Evolutionary conservation across 2,329 filamentous ascomycete genomes (phyloP), one percentile per base, ranked within the genome.

Genomic region (Dothidotthia symphoricarpi): DNA sequence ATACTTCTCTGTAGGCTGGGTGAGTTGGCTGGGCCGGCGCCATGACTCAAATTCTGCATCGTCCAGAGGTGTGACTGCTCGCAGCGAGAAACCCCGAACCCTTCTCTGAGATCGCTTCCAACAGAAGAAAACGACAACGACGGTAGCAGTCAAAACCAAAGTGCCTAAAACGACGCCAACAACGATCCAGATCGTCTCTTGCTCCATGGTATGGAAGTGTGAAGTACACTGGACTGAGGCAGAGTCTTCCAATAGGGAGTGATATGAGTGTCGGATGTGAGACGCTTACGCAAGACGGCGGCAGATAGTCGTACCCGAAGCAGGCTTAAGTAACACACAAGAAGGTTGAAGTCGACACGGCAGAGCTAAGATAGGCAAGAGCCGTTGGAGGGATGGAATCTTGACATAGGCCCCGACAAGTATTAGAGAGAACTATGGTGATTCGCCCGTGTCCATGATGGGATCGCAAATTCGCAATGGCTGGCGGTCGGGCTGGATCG

Each of bases 41-140:
- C 65, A 68, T 31, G 64, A 67, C 50, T 68, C 64, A 35, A 68
- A 67, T 47, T 66, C 64, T 39, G 64, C 64, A 29, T 68, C 64
- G 48, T 67, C 63, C 29, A 68, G 46, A 35, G 65, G 65, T 25
- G 65, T 68, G 22, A 66, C 63, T 15, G 64, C 58, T 44, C 65
- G 61, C 32, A 64, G 46, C 12, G 62, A 59, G 47, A 68, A 67
- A 16, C 59, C 54, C 43, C 61, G 56, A 27, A 61, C 49, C 49
- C 49, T 53, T 50, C 49, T 62, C 50, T 61, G 58, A 17, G 56
- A 59, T 25, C 64, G 58, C 43, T 59, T 59, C 52, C 57, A 57
- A 40, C 55, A 58, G 30, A 61, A 64, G 28, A 66, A 55, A 16
- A 55, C 34, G 13, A 62, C 47, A 31, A 61, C 55, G 17, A 52